Percentiles rank a stretch among this genome's conserved stretches.
These are phyloP conservation scores for Xylaria arbuscula DNA, from an alignment of 2,329 filamentous ascomycete species.

Conservation along the genomic window DNA sequence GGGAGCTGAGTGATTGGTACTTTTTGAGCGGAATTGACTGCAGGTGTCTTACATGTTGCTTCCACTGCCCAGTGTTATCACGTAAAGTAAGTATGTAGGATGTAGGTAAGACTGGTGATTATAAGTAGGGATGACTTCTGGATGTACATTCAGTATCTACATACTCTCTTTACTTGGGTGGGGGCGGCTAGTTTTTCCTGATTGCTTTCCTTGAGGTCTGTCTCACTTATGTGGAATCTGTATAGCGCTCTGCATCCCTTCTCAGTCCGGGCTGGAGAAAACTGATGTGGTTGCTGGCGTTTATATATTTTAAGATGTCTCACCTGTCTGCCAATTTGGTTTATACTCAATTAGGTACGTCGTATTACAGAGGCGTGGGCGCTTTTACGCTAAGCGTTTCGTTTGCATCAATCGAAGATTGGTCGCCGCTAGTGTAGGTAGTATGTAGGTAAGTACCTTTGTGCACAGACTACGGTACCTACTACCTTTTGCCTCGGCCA, in stretches of 20 bases:
- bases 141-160: background rate
- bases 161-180: background rate
- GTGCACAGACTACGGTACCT: too few relatives aligned
- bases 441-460: too few relatives aligned
- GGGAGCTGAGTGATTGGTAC: background rate
- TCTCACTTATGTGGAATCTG: background rate
- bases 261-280: background rate
- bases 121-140: slow-evolving; percentile 2
- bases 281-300: background rate
- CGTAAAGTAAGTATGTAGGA: background rate
- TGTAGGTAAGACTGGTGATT: background rate
- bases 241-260: background rate
- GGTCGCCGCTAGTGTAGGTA: background rate
- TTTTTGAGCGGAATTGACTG: background rate
- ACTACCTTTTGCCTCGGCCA: too few relatives aligned
- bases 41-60: slow-evolving; percentile 3
- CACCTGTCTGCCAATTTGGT: background rate
- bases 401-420: background rate
- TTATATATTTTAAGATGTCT: background rate
- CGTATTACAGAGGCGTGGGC: background rate
- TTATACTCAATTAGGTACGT: background rate
- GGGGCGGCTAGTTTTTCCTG: background rate
- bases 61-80: background rate
- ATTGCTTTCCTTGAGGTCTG: background rate
- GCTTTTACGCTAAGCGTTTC: background rate